A percentile compares a stretch with the other conserved stretches of the same genome.
These are phyloP conservation scores for Cystobasidium sp. DNA, from an alignment of 1,284 basidiomycete species.

Conservation along the genomic window DNA sequence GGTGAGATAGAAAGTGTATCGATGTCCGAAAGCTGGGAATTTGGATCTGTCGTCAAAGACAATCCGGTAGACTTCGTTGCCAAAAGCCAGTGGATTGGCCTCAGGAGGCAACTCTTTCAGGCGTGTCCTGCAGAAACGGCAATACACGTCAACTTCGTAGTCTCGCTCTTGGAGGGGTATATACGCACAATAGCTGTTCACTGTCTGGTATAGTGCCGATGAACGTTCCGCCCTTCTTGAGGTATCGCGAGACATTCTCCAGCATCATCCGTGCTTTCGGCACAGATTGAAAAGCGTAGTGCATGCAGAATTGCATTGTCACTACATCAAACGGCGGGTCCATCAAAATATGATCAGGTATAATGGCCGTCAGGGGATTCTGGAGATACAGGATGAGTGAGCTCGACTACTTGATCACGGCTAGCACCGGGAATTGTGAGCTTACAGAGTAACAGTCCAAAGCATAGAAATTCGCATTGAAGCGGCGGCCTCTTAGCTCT, in stretches of 20 bases:
- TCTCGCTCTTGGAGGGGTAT: slow-evolving; percentile 46
- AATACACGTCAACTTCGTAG: neutral
- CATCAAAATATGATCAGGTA: slow-evolving; percentile 66
- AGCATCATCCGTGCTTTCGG: slow-evolving; percentile 89
- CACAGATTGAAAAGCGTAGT: slow-evolving; percentile 93
- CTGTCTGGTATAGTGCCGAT: slow-evolving; percentile 92
- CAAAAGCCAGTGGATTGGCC: slow-evolving; percentile 72
- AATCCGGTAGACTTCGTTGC: slow-evolving; percentile 87
- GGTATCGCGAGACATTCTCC: slow-evolving; percentile 79
- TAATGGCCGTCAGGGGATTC: slow-evolving; percentile 69
- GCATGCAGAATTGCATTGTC: slow-evolving; percentile 99
- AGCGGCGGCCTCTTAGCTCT: slow-evolving; percentile 63
- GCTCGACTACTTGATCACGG: neutral
- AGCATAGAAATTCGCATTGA: slow-evolving; percentile 79
- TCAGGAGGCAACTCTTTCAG: slow-evolving; percentile 69
- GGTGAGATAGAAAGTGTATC: slow-evolving; percentile 88
- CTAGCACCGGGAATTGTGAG: slow-evolving; percentile 21
- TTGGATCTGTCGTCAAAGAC: slow-evolving; percentile 75
- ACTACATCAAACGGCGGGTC: slow-evolving; percentile 82
- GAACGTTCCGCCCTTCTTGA: slow-evolving; percentile 83
- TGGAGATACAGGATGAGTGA: slow-evolving; percentile 47
- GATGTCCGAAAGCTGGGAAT: slow-evolving; percentile 73
- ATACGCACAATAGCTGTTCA: slow-evolving; percentile 76
- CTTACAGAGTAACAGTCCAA: slow-evolving; percentile 81
- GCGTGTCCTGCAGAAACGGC: slow-evolving; percentile 63